Percentiles rank a stretch among this genome's conserved stretches.
Conservation (phyloP, 129 eudicot species). For the Flaveria ramosissima region DNA sequence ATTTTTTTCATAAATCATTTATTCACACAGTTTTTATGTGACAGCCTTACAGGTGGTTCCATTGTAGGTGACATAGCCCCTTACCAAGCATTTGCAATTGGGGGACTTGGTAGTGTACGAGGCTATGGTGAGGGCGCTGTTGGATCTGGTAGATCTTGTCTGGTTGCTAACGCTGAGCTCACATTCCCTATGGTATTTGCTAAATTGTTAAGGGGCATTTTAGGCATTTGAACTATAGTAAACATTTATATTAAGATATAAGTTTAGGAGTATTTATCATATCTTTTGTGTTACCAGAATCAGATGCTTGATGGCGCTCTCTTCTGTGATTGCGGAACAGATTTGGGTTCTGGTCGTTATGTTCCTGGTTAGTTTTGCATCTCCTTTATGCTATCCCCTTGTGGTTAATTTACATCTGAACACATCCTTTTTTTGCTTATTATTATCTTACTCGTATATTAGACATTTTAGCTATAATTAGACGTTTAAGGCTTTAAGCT, state of each 20-base stretch:
- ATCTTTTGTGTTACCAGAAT: slow-evolving; percentile 45
- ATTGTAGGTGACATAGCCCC: slow-evolving; percentile 97
- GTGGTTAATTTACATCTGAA: no score
- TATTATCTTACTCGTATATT: no score
- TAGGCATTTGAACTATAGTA: neutral
- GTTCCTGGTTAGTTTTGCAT: slow-evolving; percentile 79
- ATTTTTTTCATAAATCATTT: neutral
- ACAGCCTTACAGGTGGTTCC: slow-evolving; percentile 95
- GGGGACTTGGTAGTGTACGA: slow-evolving; percentile 92
- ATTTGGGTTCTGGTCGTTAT: slow-evolving; percentile 83
- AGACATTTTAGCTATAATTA: no score
- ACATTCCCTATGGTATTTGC: slow-evolving; percentile 84
- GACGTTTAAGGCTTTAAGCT: no score
- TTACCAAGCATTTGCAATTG: slow-evolving; percentile 95
- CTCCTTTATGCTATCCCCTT: neutral
- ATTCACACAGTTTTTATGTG: slow-evolving; percentile 15
- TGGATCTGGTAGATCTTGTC: slow-evolving; percentile 92
- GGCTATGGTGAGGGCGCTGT: slow-evolving; percentile 98
- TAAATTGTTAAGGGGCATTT: neutral
- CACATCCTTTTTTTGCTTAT: no score
- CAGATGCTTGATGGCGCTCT: slow-evolving; percentile 75
- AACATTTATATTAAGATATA: neutral
- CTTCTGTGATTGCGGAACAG: slow-evolving; percentile 89
- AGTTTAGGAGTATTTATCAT: neutral
- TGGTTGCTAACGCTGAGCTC: slow-evolving; percentile 85